A percentile compares a stretch with the other conserved stretches of the same genome.
phyloP scores from a whole-genome alignment of 2,329 filamentous ascomycete genomes.

The Calycina herbarum region DNA sequence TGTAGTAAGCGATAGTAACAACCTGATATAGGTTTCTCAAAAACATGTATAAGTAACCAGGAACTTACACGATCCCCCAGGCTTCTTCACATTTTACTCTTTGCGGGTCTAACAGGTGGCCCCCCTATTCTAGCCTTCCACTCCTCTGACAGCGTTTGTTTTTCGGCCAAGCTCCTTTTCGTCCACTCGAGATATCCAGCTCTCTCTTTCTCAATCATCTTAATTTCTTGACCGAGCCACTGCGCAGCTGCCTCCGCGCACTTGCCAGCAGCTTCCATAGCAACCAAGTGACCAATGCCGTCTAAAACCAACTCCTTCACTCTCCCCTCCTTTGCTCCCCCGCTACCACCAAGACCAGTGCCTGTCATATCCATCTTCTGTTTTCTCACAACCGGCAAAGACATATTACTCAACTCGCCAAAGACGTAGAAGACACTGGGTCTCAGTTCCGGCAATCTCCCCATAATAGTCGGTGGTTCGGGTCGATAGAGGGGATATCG shows the following conservation, averaged over 20 bases:
- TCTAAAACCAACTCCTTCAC: constrained; percentile 67
- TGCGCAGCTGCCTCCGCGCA: constrained; percentile 61
- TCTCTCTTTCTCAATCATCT: constrained; percentile 58
- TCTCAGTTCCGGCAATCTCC: constrained; percentile 58
- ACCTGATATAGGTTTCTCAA: too few species aligned
- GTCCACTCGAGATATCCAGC: constrained; percentile 54
- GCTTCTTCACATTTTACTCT: constrained; percentile 19
- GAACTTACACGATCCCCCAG: too few species aligned
- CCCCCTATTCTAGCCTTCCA: constrained; percentile 44
- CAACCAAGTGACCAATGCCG: constrained; percentile 74
- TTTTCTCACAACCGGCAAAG: constrained; percentile 48
- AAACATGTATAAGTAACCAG: too few species aligned
- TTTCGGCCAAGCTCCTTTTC: constrained; percentile 53
- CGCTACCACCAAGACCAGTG: constrained; percentile 64
- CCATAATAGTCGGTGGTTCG: constrained; percentile 58
- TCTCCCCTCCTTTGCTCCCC: constrained; percentile 61
- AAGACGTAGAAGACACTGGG: constrained; percentile 71
- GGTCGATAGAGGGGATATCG: constrained; percentile 63
- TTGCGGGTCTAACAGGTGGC: constrained; percentile 14
- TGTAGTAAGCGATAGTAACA: too few species aligned
- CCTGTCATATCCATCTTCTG: constrained; percentile 66
- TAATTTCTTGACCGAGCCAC: constrained; percentile 59
- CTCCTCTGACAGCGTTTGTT: constrained; percentile 55
- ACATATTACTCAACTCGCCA: constrained; percentile 60
- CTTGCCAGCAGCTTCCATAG: constrained; percentile 72